phyloP scores from a whole-genome alignment of 306 rosid genomes.

The Carpinus fangiana region DNA sequence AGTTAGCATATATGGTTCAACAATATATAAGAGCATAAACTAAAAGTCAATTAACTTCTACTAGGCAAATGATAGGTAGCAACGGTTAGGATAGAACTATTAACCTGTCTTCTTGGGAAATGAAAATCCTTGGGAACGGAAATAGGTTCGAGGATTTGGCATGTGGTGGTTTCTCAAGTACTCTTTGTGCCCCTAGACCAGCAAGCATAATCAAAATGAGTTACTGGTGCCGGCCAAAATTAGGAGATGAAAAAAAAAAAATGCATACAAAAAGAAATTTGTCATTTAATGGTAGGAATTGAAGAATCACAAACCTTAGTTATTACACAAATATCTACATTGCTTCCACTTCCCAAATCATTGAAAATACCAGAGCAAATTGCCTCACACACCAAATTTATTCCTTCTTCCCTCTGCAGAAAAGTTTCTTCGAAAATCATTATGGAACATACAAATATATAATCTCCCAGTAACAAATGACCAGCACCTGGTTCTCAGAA shows the following conservation, averaged over 20 bases:
- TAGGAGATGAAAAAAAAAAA: too few species aligned
- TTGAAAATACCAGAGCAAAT: slow-evolving; percentile 62
- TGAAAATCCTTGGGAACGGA: slow-evolving; percentile 38
- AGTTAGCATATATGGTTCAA: neutral
- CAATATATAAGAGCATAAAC: neutral
- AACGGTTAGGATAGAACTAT: neutral
- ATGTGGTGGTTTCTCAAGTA: slow-evolving; percentile 51
- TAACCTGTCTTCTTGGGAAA: slow-evolving; percentile 52
- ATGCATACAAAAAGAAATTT: neutral
- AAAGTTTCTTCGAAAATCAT: neutral
- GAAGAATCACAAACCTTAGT: slow-evolving; percentile 44
- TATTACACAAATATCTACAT: slow-evolving; percentile 55
- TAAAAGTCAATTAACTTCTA: neutral
- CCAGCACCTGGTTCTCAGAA: neutral
- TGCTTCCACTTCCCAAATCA: slow-evolving; percentile 65
- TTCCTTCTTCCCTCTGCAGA: slow-evolving; percentile 50
- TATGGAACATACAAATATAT: neutral
- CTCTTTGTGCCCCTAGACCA: slow-evolving; percentile 52
- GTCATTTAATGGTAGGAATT: neutral
- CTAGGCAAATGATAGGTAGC: neutral
- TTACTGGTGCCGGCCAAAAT: too few species aligned
- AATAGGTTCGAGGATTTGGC: slow-evolving; percentile 55
- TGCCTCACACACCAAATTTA: slow-evolving; percentile 44
- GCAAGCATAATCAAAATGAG: neutral
- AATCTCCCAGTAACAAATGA: neutral